Base-by-base conservation (phyloP, 352 stramenopile genomes). In the Phytophthora lateralis region DNA sequence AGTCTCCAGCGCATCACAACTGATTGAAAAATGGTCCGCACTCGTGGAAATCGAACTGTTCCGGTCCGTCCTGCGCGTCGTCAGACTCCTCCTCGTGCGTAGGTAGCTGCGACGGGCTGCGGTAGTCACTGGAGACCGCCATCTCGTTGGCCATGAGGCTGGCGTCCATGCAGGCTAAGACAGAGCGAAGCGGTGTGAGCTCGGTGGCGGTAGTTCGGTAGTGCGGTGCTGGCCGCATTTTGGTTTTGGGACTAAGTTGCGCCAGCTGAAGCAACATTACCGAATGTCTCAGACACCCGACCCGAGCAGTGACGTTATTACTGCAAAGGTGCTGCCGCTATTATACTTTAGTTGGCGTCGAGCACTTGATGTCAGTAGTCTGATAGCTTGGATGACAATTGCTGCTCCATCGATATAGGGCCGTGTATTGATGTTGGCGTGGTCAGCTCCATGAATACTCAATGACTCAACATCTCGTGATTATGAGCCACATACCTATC, bases 41-140 rank as follows among this genome's bases (percentile, higher is more conserved):
- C 75, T 66, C 50, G 26, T 75, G 63, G 41, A 79, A 81, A 35
- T 79, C 57, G 55, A 81, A 84, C 53, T 79, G 69, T 21, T 74
- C 69, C 9, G 55, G 49, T 45, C 62, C 71, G 47, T 76, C 58
- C 30, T 64, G 53, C 0, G 42, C 54, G 1, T 66, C 61, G 26
- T 35, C 42, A 4, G 49, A 44, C n/a, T 68, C 70, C 32, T 65
- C 66, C 14, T 67, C 55, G 34, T 38, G 54, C 20, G 42, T 51
- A 11, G 57, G 32, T 10, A 71, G 46, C 38, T 35, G 43, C 17
- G 34, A n/a, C 2, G 54, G 44, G n/a, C 38, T 66, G 39, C 18
- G 42, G 20, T 58, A 45, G 47, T 60, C 39, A 21, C 35, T 51
- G 38, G 35, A 41, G 35, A 37, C 51, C 27, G 43, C 12, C 38